phyloP scores from a whole-genome alignment of 1,284 basidiomycete species.

The Leccinum subrobustum region DNA sequence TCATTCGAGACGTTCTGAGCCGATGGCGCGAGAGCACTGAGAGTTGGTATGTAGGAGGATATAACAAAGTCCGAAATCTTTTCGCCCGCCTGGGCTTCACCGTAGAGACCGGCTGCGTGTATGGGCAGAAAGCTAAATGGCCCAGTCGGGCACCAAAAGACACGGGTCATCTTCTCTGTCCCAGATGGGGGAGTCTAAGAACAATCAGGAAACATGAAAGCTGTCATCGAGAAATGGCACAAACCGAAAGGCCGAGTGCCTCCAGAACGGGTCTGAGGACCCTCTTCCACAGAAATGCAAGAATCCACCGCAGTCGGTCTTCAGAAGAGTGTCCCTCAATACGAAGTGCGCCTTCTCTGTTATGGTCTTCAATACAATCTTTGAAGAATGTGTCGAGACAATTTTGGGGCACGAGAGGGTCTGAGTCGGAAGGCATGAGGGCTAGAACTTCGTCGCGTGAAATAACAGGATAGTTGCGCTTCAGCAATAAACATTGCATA shows the following conservation, averaged over 20 bases:
- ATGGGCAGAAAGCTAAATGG: not conserved
- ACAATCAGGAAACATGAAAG: not conserved
- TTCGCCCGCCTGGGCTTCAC: not conserved
- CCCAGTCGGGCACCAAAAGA: not conserved
- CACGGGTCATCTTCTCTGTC: not conserved
- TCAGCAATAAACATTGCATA: not conserved
- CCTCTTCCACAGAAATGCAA: not conserved
- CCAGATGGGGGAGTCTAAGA: not conserved
- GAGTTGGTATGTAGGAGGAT: not conserved
- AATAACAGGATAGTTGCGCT: not conserved
- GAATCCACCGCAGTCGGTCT: not conserved
- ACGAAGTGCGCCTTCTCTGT: not conserved
- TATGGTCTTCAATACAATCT: not conserved
- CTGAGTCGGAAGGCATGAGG: not conserved
- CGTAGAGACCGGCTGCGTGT: not conserved
- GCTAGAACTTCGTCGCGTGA: not conserved
- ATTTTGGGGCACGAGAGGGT: not conserved
- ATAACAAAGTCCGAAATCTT: not conserved
- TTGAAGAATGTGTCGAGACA: not conserved
- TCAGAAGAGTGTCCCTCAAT: not conserved
- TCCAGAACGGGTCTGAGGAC: not conserved
- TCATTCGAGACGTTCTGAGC: not conserved
- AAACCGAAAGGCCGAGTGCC: not conserved
- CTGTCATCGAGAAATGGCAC: not conserved
- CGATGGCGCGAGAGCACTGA: not conserved